A percentile compares a stretch with the other conserved stretches of the same genome.
phyloP scores from a whole-genome alignment of 306 rosid species.

The Quercus mongolica region DNA sequence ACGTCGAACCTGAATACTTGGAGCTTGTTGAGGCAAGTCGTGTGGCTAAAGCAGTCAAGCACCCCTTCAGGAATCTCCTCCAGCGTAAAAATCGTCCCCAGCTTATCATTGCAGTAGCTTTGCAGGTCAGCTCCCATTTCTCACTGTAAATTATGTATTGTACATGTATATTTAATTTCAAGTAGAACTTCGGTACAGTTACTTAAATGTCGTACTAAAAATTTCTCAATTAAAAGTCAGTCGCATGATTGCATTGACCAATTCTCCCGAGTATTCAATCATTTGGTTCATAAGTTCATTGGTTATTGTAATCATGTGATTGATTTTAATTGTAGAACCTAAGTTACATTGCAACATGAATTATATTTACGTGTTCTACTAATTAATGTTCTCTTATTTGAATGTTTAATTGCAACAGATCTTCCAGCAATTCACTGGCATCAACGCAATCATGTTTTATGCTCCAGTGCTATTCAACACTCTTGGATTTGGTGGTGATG shows the following conservation, averaged over 20 bases:
- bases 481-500: constrained; percentile 61
- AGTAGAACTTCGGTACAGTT: too few species aligned
- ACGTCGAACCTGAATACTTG: constrained; percentile 72
- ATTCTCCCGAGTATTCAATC: too few species aligned
- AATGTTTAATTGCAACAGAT: constrained; percentile 32
- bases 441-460: constrained; percentile 93
- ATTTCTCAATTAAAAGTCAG: too few species aligned
- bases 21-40: constrained; percentile 78
- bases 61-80: constrained; percentile 74
- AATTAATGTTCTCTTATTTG: not conserved
- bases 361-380: not conserved
- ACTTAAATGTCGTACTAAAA: too few species aligned
- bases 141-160: not conserved
- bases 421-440: constrained; percentile 88
- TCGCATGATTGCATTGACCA: too few species aligned
- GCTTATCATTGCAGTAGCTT: constrained; percentile 58
- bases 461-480: constrained; percentile 78
- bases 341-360: not conserved
- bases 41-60: constrained; percentile 59
- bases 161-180: too few species aligned
- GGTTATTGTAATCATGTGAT: too few species aligned
- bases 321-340: too few species aligned
- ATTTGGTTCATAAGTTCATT: too few species aligned
- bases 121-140: constrained; percentile 44
- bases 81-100: constrained; percentile 69